Evolutionary conservation across 768 basidiomycete species (phyloP), one percentile per base, ranked within the genome.

Genomic region (Piloderma croceum): DNA sequence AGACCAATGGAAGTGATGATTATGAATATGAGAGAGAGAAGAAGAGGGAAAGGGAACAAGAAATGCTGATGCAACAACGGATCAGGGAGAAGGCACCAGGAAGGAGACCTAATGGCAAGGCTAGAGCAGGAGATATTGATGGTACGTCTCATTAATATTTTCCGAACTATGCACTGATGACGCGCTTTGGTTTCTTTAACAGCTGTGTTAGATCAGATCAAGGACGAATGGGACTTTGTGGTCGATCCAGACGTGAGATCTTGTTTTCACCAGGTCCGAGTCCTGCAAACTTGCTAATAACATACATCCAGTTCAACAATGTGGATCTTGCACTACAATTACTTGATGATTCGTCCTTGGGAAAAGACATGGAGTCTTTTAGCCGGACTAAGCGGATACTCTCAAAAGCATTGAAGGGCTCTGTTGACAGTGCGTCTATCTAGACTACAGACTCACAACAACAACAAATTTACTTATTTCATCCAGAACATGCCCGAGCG

Each of bases 251-350:
- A 90, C 60, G 89, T 90, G 59, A 65, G 76, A 51, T 34, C 39
- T 45, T 31, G 32, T 36, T 31, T 33, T 27, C 22, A 24, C 37
- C 23, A 43, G 37, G 20, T 41, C 13, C 29, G 34, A 39, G 15
- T 13, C 34, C 17, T 15, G 31, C 34, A 19, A 37, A n/a, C n/a
- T n/a, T n/a, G n/a, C n/a, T n/a, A n/a, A 32, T 38, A 17, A 20
- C 31, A 23, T 41, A 36, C 25, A 46, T 45, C 19, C 52, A 92
- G 83, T 99, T 98, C 64, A 94, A 96, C 58, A 85, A 86, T 35
- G 93, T 96, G 24, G 86, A 93, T 53, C 72, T 98, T 25, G 93
- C 96, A 4, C 74, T 99, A 12, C 83, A 90, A 51, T 73, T 99
- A 3, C 68, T 99, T 19, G 89, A 92, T 48, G 74, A 81, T 31